These are phyloP conservation scores for Dictyostelium purpureum DNA, from an alignment of 78 protist genomes.

Conservation along the genomic window DNA sequence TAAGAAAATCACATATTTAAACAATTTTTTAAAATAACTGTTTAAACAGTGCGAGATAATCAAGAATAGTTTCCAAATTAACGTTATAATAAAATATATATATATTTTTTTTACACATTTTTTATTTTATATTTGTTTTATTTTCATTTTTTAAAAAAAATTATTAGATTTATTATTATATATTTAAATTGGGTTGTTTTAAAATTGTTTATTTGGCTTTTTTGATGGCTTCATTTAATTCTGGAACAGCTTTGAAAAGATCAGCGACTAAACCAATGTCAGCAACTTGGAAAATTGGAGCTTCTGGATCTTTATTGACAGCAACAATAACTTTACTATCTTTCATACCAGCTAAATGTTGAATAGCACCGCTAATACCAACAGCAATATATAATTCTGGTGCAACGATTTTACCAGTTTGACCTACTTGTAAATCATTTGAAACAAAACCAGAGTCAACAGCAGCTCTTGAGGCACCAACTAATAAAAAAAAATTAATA, in stretches of 20 bases:
- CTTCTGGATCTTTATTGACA: constrained; percentile 97
- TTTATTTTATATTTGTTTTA: not conserved
- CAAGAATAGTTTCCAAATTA: too few species aligned
- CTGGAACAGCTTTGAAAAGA: constrained; percentile 87
- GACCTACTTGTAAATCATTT: constrained; percentile 97
- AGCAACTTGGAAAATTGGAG: constrained; percentile 93
- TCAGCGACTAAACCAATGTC: constrained; percentile 94
- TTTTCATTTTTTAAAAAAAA: too few species aligned
- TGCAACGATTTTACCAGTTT: constrained; percentile 98
- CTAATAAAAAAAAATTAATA: constrained; percentile 48
- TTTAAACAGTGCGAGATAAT: too few species aligned
- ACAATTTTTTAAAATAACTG: too few species aligned
- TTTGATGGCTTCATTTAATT: constrained; percentile 71
- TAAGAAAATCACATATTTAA: too few species aligned
- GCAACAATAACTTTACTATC: constrained; percentile 98
- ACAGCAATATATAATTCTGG: constrained; percentile 98
- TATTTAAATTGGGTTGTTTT: too few species aligned
- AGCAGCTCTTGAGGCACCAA: constrained; percentile 99
- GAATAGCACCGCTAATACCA: constrained; percentile 98
- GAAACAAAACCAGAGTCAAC: constrained; percentile 96
- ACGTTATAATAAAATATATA: too few species aligned
- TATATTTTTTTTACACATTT: not conserved
- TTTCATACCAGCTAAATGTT: constrained; percentile 99
- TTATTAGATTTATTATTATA: too few species aligned
- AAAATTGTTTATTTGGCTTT: constrained; percentile 68